Conservation (phyloP, 768 basidiomycete genomes). For the Rhizopogon vinicolor region DNA sequence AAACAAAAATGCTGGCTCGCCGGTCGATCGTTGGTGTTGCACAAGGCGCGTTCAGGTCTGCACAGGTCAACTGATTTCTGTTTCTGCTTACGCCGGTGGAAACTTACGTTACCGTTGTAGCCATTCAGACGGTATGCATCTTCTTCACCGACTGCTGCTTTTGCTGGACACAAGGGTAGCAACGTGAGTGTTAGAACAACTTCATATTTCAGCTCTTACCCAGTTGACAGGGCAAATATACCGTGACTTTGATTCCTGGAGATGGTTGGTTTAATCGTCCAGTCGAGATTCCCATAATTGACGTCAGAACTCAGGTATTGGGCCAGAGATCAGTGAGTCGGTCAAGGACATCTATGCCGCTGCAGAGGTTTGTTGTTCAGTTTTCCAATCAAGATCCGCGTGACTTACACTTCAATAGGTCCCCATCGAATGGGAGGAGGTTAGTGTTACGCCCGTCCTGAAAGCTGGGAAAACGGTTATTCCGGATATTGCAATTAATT, state of each 20-base stretch:
- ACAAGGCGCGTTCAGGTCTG: conserved; percentile 43
- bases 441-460: conserved; percentile 90
- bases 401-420: conserved; percentile 50
- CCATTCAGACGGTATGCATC: conserved; percentile 60
- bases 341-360: conserved; percentile 91
- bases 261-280: conserved; percentile 56
- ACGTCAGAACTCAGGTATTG: conserved; percentile 67
- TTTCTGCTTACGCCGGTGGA: neutral
- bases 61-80: conserved; percentile 37
- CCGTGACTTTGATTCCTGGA: conserved; percentile 93
- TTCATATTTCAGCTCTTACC: neutral
- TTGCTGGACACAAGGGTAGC: conserved; percentile 83
- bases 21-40: conserved; percentile 53
- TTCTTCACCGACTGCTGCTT: conserved; percentile 79
- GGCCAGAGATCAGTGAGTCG: conserved; percentile 96
- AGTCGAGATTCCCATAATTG: conserved; percentile 19
- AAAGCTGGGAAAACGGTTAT: conserved; percentile 97
- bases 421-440: conserved; percentile 99
- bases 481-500: conserved; percentile 85
- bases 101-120: conserved; percentile 30
- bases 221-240: conserved; percentile 80
- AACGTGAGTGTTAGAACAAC: conserved; percentile 55
- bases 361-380: conserved; percentile 56
- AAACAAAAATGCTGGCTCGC: conserved; percentile 51
- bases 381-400: conserved; percentile 1